Conservation (phyloP, 2,329 filamentous ascomycete species). For the Colletotrichum tabaci region DNA sequence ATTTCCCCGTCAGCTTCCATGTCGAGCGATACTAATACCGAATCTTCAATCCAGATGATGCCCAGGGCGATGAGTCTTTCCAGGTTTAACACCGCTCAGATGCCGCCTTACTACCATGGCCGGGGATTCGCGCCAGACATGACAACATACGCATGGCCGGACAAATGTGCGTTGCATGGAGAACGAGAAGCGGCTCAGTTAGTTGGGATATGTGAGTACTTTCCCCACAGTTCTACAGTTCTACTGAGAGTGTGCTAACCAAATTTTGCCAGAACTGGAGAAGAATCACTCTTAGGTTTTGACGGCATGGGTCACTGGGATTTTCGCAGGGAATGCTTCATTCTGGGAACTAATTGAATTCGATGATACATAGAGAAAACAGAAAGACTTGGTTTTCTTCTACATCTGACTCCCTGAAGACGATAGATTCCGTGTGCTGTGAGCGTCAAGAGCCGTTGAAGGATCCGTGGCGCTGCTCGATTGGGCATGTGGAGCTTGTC, state of each 20-base stretch:
- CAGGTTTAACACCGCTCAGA: slow-evolving; percentile 14
- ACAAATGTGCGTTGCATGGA: slow-evolving; percentile 26
- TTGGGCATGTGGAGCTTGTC: slow-evolving; percentile 7
- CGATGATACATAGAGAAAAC: neutral
- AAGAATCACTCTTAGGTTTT: neutral
- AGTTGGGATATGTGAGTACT: slow-evolving; percentile 28
- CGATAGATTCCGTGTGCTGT: neutral
- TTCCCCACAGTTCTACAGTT: too few species aligned
- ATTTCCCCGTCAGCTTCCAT: slow-evolving; percentile 12
- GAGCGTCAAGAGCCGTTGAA: neutral
- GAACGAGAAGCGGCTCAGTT: slow-evolving; percentile 24
- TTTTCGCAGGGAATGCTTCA: neutral
- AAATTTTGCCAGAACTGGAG: neutral
- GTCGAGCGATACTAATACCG: slow-evolving; percentile 41
- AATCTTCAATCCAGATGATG: slow-evolving; percentile 33
- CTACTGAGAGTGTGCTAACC: neutral
- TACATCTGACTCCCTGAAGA: neutral
- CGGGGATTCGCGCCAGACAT: slow-evolving; percentile 26
- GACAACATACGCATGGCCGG: slow-evolving; percentile 14
- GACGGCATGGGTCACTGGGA: neutral
- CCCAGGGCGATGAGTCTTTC: slow-evolving; percentile 15
- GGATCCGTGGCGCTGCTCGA: slow-evolving; percentile 3
- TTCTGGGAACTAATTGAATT: neutral
- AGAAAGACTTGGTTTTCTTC: neutral
- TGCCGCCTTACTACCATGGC: slow-evolving; percentile 22